Base-by-base conservation (phyloP, 1,284 basidiomycete species). In the Cystobasidium slooffiae region DNA sequence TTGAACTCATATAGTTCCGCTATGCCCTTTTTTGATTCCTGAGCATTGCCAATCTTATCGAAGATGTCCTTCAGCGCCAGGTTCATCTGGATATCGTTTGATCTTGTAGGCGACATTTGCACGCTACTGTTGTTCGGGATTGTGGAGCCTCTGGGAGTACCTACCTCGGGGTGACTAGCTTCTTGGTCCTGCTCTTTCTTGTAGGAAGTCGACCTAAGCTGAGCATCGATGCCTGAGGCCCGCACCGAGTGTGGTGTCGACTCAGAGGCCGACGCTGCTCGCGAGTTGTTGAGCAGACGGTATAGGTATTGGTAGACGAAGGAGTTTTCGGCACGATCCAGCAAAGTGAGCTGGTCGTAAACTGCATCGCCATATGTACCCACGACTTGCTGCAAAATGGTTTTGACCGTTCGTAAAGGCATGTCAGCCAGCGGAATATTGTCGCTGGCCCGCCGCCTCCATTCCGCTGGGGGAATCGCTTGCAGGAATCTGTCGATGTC, bases 351-450 rank as follows among this genome's bases (percentile, higher is more conserved):
- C 20, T 84, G 81, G 31, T 84, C 83, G 70, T 84, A 83, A 22
- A 85, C 83, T 1, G 80, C 80, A 10, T 80, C 80, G 46, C 83
- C 84, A 68, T 83, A 84, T 53, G 84, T 82, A 52, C 81, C 77
- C 78, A 97, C 92, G 73, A 97, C 88, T 81, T 96, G 93, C 83
- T 98, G 94, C 49, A 97, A 91, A 78, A 98, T 93, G 39, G 96
- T 95, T 85, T 99, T 99, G 83, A 98, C 91, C 0, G 97, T 99
- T 73, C 96, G 87, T 78, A 99, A 83, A 1, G 97, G 97, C 92
- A 99, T 92, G 80, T 99, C 97, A 52, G 93, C 94, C 79, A 97
- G 91, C 1, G 96, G 94, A 0, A 98, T 88, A 76, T 91, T 91
- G 80, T 93, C 93, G 4, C 90, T 90, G 2, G 93, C 92, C 75